phyloP scores from a whole-genome alignment of 129 eudicot species.

The Chrysanthemum makinoi region DNA sequence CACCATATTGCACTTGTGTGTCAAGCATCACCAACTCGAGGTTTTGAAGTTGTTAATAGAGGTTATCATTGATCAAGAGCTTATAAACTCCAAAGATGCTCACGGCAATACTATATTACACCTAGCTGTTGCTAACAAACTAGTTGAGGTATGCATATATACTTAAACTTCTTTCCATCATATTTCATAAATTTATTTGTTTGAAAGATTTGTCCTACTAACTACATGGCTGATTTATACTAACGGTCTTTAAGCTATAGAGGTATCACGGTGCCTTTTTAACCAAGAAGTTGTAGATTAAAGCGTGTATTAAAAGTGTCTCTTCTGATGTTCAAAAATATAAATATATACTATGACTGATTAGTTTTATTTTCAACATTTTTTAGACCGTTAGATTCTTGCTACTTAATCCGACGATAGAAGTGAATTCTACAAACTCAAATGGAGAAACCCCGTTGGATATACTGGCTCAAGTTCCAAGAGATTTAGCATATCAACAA shows the following conservation, averaged over 20 bases:
- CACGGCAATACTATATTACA: background rate
- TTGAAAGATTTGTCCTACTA: background rate
- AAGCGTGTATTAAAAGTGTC: too few relatives aligned
- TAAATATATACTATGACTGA: background rate
- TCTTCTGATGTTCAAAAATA: too few relatives aligned
- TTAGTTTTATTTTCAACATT: background rate
- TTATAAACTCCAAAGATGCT: slow-evolving; percentile 7
- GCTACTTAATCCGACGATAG: slow-evolving; percentile 20
- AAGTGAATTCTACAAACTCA: slow-evolving; percentile 28
- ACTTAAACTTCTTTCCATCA: background rate
- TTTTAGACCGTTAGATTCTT: slow-evolving; percentile 28
- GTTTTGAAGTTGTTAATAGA: slow-evolving; percentile 31
- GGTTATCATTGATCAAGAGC: slow-evolving; percentile 6
- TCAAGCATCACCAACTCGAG: slow-evolving; percentile 33
- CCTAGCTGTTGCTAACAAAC: slow-evolving; percentile 2
- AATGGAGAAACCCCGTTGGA: slow-evolving; percentile 31
- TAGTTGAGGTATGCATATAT: background rate
- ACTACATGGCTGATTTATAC: background rate
- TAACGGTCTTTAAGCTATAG: background rate
- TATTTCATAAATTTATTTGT: background rate
- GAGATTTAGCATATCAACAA: slow-evolving; percentile 20
- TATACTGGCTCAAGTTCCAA: slow-evolving; percentile 25
- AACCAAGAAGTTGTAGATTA: background rate
- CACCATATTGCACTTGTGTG: slow-evolving; percentile 44
- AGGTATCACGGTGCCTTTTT: too few relatives aligned